These are phyloP conservation scores for Aechmea fasciata DNA, from an alignment of 176 grass and related monocot species.

Conservation along the genomic window DNA sequence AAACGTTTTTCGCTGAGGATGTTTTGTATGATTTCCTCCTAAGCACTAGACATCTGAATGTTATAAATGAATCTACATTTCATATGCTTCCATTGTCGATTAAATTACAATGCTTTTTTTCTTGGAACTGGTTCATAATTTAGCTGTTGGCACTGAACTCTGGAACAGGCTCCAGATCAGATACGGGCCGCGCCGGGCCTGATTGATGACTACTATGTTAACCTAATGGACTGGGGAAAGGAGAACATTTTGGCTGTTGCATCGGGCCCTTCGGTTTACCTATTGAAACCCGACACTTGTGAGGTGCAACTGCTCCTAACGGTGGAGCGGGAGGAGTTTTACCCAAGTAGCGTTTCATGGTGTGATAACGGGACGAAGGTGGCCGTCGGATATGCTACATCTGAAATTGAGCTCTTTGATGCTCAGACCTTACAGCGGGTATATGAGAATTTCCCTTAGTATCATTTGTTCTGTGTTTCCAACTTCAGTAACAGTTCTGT, in stretches of 20 bases:
- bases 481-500: neutral
- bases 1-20: neutral
- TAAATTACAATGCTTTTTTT: neutral
- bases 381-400: constrained; percentile 29
- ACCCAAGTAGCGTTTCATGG: constrained; percentile 36
- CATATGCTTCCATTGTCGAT: neutral
- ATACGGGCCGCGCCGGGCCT: constrained; percentile 23
- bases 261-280: constrained; percentile 21
- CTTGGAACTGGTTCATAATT: neutral
- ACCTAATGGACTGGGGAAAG: constrained; percentile 33
- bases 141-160: neutral
- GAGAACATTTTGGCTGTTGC: constrained; percentile 30
- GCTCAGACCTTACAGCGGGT: constrained; percentile 15
- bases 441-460: neutral
- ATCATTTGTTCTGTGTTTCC: neutral
- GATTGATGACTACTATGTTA: constrained; percentile 20
- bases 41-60: neutral
- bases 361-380: constrained; percentile 21
- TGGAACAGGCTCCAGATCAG: constrained; percentile 16
- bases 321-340: constrained; percentile 7
- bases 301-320: constrained; percentile 10
- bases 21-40: neutral
- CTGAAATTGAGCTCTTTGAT: constrained; percentile 35
- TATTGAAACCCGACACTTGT: constrained; percentile 15
- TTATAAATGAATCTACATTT: neutral